A percentile compares a stretch with the other conserved stretches of the same genome.
Conservation (phyloP, 768 basidiomycete genomes). For the Podaxis sp. region DNA sequence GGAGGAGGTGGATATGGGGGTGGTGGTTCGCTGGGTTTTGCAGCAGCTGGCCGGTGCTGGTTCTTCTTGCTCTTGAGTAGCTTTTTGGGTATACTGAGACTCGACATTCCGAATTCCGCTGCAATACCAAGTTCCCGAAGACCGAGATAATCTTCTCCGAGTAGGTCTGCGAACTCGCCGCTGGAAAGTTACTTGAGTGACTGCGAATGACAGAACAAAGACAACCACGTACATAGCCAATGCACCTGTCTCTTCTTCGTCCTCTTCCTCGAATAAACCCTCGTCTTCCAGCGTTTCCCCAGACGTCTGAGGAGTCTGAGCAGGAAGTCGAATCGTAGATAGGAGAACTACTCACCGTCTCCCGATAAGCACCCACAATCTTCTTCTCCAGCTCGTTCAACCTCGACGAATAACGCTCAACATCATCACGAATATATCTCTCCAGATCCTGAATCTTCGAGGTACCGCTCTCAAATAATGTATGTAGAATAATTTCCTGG, state of each 20-base stretch:
- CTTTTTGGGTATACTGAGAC: conserved; percentile 72
- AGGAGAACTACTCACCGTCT: conserved; percentile 52
- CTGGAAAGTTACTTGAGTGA: conserved; percentile 27
- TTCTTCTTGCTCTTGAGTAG: conserved; percentile 65
- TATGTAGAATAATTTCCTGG: conserved; percentile 93
- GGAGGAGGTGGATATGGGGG: conserved; percentile 85
- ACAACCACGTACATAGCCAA: conserved; percentile 29
- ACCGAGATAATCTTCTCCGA: conserved; percentile 93
- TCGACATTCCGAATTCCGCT: conserved; percentile 74
- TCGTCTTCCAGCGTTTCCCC: conserved; percentile 47
- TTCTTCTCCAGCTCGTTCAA: conserved; percentile 83
- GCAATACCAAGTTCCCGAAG: conserved; percentile 86
- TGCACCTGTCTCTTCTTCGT: conserved; percentile 39
- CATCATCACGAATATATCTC: conserved; percentile 83
- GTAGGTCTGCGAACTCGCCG: conserved; percentile 81
- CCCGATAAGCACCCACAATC: conserved; percentile 76
- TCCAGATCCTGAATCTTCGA: conserved; percentile 77
- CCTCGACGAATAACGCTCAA: conserved; percentile 75
- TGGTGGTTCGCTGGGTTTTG: conserved; percentile 69
- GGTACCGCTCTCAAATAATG: conserved; percentile 85
- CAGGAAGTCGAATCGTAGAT: not conserved
- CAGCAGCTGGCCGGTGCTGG: conserved; percentile 36
- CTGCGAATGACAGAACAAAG: not conserved
- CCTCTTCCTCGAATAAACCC: conserved; percentile 46
- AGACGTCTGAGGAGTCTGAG: conserved; percentile 23